These are phyloP conservation scores for Cercospora beticola DNA, from an alignment of 2,329 filamentous ascomycete species.

Conservation along the genomic window DNA sequence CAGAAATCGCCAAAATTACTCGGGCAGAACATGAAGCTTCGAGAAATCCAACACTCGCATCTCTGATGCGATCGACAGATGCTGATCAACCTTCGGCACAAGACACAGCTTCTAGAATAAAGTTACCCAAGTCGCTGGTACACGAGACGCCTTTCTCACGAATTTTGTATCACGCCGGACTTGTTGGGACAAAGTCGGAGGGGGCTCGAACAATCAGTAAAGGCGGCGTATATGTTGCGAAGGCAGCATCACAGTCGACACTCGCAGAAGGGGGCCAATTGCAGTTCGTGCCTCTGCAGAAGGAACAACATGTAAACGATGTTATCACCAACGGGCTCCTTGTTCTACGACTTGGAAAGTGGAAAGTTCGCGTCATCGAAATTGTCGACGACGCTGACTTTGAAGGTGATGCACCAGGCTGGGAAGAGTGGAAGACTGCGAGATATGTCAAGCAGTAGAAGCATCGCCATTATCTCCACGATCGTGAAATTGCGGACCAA, in stretches of 20 bases:
- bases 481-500: neutral
- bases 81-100: neutral
- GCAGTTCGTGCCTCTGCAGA: conserved; percentile 59
- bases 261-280: conserved; percentile 48
- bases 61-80: conserved; percentile 14
- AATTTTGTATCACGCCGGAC: conserved; percentile 36
- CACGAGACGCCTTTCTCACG: conserved; percentile 30
- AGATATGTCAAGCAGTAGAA: neutral
- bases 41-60: conserved; percentile 29
- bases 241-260: conserved; percentile 35
- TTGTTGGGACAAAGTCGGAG: conserved; percentile 35
- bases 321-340: conserved; percentile 55
- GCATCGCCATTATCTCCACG: neutral
- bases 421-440: conserved; percentile 41
- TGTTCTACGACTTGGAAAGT: conserved; percentile 60
- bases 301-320: conserved; percentile 60
- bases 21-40: conserved; percentile 56
- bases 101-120: conserved; percentile 30
- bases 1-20: conserved; percentile 61
- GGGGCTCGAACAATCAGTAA: conserved; percentile 34
- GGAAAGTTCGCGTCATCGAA: conserved; percentile 58
- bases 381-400: conserved; percentile 57
- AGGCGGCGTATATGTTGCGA: conserved; percentile 39
- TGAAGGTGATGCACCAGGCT: conserved; percentile 52
- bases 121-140: conserved; percentile 33